Base-by-base conservation (phyloP, 768 basidiomycete genomes). In the Zangia roseola region DNA sequence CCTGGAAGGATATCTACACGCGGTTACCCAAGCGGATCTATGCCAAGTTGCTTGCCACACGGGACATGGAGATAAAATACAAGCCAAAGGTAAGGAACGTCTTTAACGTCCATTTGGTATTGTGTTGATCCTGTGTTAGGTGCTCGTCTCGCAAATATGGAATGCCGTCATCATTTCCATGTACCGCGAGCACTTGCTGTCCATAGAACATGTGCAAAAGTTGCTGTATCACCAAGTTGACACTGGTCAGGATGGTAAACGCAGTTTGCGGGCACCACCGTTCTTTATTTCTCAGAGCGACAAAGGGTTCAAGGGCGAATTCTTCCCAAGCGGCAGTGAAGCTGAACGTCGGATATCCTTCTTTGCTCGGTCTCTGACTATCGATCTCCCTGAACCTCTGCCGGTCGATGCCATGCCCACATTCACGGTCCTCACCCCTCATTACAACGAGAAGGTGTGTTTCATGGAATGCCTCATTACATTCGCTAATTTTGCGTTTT, bases 321-420 rank as follows among this genome's bases (percentile, higher is more conserved):
- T 97, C 75, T 97, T 99, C 86, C 93, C 95, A 10, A 69, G 80
- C 28, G 92, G 91, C 8, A 93, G 91, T 56, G 97, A 98, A 66
- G 97, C 97, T 2, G 94, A 98, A 65, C 87, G 97, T 42, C 82
- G 97, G 43, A 97, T 99, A 60, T 97, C 94, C 17, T 99, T 98
- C 83, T 98, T 98, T 66, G 93, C 97, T 23, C 95, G 97, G 70
- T 95, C 92, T 5, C 77, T 99, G 58, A 98, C 97, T 6, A 97
- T 94, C n/a, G 78, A 85, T 40, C 83, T 98, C 43, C 97, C 95
- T 17, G 87, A 91, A 57, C 88, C 97, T 8, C 71, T 98, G 28
- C 93, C 94, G 13, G 92, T 99, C 36, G 94, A 98, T 67, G 91
- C 94, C n/a, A 98, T 99, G 97, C 97, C 97, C 2, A 97, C 95